Base-by-base conservation (phyloP, 228 moss, liverwort and hornwort genomes). In the Sphagnum magellanicum region DNA sequence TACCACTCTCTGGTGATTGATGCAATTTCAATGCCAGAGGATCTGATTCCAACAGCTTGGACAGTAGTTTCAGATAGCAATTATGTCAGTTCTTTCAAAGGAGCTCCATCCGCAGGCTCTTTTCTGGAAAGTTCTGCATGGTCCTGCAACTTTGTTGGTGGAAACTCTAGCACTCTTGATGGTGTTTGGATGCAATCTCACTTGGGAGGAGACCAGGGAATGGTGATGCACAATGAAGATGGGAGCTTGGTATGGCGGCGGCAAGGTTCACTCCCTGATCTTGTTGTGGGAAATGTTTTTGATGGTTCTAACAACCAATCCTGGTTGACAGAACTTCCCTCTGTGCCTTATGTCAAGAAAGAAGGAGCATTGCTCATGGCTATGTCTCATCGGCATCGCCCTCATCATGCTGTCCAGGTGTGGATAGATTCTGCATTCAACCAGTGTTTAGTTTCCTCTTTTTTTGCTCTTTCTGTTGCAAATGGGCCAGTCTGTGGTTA, bases 351-450 rank as follows among this genome's bases (percentile, higher is more conserved):
- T 65, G 72, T 50, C 78, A 79, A 82, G 69, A 73, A 71, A 49
- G 73, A 75, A 50, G 74, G 88, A 72, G 78, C 76, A 75, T 83
- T 98, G 66, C 71, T 98, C 67, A 98, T 98, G 98, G 93, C 82
- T 60, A 81, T 98, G 77, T 91, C 93, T 73, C 98, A 98, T 68
- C 83, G 75, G 72, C 78, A 67, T 46, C 82, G 83, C 77, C 97
- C 97, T 51, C 97, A 98, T 87, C 90, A 98, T 72, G 97, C 91
- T 69, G 93, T 98, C 57, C 97, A 98, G 90, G 97, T 98, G 75
- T 66, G 74, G 7, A 49, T 67, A 12, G 32, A 32, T 32, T 32
- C 32, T 32, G 32, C 32, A 32, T 32, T 32, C 32, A 32, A 32
- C 32, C 32, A 32, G 32, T 32, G 3, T 32, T 32, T 32, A 32